Conservation (phyloP, 805 yeast species). For the Jamesozyma hellenica region DNA sequence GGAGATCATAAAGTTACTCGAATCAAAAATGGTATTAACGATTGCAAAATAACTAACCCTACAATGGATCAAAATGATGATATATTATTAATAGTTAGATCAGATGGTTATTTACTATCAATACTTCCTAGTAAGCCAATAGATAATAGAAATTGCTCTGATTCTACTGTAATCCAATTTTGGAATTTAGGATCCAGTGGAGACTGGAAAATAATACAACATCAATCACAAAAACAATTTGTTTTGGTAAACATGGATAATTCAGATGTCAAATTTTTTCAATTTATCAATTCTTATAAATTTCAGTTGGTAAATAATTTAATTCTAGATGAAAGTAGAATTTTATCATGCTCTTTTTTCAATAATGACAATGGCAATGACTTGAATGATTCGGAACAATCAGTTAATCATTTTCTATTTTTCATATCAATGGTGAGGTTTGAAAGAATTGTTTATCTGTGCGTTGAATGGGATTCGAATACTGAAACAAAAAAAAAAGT, state of each 20-base stretch:
- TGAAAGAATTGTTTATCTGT: constrained; percentile 16
- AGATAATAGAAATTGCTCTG: neutral
- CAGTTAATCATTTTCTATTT: constrained; percentile 9
- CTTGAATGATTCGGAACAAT: neutral
- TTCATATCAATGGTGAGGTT: constrained; percentile 14
- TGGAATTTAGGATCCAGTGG: constrained; percentile 13
- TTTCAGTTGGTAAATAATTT: constrained; percentile 19
- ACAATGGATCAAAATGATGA: constrained; percentile 3
- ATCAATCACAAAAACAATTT: constrained; percentile 9
- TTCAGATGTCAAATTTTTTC: constrained; percentile 18
- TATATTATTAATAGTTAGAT: constrained; percentile 9
- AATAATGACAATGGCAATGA: neutral
- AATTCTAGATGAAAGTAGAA: constrained; percentile 10
- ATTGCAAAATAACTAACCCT: constrained; percentile 7
- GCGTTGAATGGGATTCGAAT: constrained; percentile 21
- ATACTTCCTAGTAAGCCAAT: constrained; percentile 7
- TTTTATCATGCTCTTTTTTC: constrained; percentile 12
- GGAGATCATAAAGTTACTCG: constrained; percentile 8
- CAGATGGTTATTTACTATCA: constrained; percentile 12
- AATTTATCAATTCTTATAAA: constrained; percentile 7
- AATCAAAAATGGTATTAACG: constrained; percentile 12
- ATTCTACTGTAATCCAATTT: constrained; percentile 13
- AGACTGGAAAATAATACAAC: constrained; percentile 13
- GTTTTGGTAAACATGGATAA: constrained; percentile 9
- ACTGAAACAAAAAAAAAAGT: constrained; percentile 16